Base-by-base conservation (phyloP, 2,329 filamentous ascomycete species). In the Colletotrichum tropicale region DNA sequence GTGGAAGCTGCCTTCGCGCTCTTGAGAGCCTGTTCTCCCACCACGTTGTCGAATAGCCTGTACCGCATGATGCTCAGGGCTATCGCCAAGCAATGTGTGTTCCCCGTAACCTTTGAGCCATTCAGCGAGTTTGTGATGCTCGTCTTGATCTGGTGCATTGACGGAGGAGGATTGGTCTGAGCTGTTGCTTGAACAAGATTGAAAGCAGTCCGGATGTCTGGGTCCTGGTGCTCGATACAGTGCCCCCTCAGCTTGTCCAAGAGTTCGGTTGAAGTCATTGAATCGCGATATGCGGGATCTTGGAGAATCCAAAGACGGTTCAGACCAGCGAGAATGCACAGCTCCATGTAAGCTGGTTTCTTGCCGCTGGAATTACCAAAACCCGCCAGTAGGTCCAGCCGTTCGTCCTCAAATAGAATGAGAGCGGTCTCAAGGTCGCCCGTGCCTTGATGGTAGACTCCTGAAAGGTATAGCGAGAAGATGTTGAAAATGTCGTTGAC, bases 41-140 rank as follows among this genome's bases (percentile, higher is more conserved):
- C 92, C 16, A 96, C 93, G 75, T 94, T 94, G 61, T 93, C 93
- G 83, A 96, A 98, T 80, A 98, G 94, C 67, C 93, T 91, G 81
- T 91, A 92, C 68, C 94, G 94, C 94, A 98, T 98, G 78, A 97
- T 93, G 79, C 93, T 96, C 75, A 98, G 91, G 8, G 94, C 93
- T 78, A 98, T 94, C 64, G 93, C 93, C n/a, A 96, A 90, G 70
- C 96, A 93, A 78, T 98, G 94, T 34, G 91, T 91, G 82, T 98
- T 98, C 70, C 89, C 88, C 10, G 94, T 92, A 9, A 88, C 87
- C 78, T 93, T 93, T 15, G 94, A 93, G 4, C 92, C 91, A 52
- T 90, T 89, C 56, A 98, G 89, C 3, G 95, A 94, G 52, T 89
- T 88, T 76, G 95, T 92, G 70, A 98, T 93, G 80, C 94, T 92